Conservation (phyloP, 1,284 basidiomycete species). For the Papiliotrema nemorosa region DNA sequence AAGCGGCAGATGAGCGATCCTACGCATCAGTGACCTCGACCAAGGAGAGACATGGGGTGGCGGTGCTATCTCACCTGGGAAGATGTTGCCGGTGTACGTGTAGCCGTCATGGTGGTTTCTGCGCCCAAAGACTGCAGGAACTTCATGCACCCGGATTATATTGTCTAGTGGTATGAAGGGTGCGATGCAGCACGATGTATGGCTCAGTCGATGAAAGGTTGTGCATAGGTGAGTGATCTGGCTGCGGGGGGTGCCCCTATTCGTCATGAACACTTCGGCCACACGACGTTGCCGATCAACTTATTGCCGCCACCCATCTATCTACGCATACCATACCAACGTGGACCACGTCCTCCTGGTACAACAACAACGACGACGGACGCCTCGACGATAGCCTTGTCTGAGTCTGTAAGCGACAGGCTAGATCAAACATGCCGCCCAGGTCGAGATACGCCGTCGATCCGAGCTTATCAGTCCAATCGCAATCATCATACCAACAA, state of each 20-base stretch:
- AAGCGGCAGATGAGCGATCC: neutral
- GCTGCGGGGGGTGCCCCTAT: too few species aligned
- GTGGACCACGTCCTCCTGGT: neutral
- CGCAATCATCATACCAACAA: constrained; percentile 26
- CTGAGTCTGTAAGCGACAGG: too few species aligned
- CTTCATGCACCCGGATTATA: neutral
- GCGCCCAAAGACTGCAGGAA: neutral
- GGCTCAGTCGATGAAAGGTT: too few species aligned
- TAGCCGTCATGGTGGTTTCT: neutral
- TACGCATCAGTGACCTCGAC: neutral
- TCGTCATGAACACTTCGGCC: too few species aligned
- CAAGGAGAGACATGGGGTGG: neutral
- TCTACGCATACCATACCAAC: too few species aligned
- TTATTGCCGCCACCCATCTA: too few species aligned
- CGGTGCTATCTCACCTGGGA: neutral
- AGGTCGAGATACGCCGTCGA: constrained; percentile 47
- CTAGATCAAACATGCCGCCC: constrained; percentile 34
- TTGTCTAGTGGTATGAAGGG: neutral
- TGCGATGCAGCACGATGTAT: too few species aligned
- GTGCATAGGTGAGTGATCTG: too few species aligned
- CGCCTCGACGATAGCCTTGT: neutral
- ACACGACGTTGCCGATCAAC: too few species aligned
- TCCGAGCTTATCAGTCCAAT: constrained; percentile 38
- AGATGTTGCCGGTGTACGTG: neutral
- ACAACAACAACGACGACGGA: neutral